A percentile compares a stretch with the other conserved stretches of the same genome.
Evolutionary conservation across 2,329 filamentous ascomycete genomes (phyloP).

Genomic region (Thyridium curvatum): DNA sequence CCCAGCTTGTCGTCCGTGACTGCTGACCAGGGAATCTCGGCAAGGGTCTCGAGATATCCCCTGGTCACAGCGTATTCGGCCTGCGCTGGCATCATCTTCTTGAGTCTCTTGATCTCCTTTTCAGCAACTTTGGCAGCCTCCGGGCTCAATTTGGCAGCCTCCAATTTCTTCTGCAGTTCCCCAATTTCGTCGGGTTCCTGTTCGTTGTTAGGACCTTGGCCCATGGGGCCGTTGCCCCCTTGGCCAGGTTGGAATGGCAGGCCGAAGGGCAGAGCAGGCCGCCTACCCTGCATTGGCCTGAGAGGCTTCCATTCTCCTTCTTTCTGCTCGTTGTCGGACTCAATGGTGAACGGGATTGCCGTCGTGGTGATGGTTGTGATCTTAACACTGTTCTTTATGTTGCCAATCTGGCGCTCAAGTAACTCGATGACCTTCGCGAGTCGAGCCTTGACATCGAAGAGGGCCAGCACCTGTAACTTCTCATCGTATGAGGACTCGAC

Average conservation of each 20-base stretch:
- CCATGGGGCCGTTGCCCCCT: conserved; percentile 1
- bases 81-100: conserved; percentile 94
- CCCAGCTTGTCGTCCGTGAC: conserved; percentile 82
- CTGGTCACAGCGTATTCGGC: conserved; percentile 92
- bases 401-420: conserved; percentile 72
- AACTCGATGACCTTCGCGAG: conserved; percentile 79
- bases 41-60: conserved; percentile 88
- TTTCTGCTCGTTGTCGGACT: conserved; percentile 48
- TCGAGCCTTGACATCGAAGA: conserved; percentile 70
- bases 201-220: conserved; percentile 49
- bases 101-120: conserved; percentile 77
- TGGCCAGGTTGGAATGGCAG: conserved; percentile 17
- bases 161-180: conserved; percentile 81
- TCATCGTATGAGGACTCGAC: conserved; percentile 85
- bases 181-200: conserved; percentile 87
- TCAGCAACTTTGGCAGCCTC: conserved; percentile 90
- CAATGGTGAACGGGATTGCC: conserved; percentile 48
- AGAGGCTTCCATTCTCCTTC: conserved; percentile 31
- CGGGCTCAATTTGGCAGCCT: conserved; percentile 71
- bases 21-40: conserved; percentile 88
- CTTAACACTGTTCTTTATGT: conserved; percentile 81
- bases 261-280: conserved; percentile 12
- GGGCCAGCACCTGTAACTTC: conserved; percentile 80
- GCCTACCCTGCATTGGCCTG: conserved; percentile 19
- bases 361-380: conserved; percentile 71